A percentile compares a stretch with the other conserved stretches of the same genome.
phyloP scores from a whole-genome alignment of 345 rosid genomes.

The Syzygium aromaticum region DNA sequence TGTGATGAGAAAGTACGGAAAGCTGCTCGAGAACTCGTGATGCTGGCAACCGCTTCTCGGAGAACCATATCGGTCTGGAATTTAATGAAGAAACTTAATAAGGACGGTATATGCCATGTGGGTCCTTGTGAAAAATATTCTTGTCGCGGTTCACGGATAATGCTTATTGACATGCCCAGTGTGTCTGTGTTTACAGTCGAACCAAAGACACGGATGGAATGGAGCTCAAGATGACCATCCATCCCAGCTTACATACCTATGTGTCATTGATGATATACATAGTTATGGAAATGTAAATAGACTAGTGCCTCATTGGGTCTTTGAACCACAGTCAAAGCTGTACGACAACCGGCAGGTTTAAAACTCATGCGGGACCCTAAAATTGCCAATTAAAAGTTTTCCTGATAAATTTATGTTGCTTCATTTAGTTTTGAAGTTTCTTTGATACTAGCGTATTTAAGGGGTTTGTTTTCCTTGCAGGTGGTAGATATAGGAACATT shows the following conservation, averaged over 20 bases:
- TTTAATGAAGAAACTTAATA: background rate
- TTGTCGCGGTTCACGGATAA: background rate
- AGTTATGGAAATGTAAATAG: background rate
- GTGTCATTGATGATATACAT: background rate
- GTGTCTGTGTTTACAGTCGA: background rate
- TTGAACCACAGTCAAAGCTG: background rate
- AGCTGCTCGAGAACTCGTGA: background rate
- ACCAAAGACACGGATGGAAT: background rate
- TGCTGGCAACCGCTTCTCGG: background rate
- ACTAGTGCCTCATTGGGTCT: background rate
- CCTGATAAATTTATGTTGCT: background rate
- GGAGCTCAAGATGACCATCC: background rate
- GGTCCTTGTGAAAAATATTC: background rate
- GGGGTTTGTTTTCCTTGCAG: background rate
- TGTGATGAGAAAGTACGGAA: background rate
- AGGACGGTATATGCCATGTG: background rate
- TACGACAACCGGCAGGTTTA: constrained; percentile 1
- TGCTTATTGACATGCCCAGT: background rate
- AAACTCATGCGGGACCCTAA: constrained; percentile 6
- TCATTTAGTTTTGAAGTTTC: too few species aligned
- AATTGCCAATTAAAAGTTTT: background rate
- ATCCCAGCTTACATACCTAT: background rate
- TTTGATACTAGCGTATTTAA: too few species aligned
- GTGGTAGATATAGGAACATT: constrained; percentile 12
- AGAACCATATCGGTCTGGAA: background rate